These are phyloP conservation scores for Lathyrus aphaca DNA, from an alignment of 306 rosid genomes.

Conservation along the genomic window DNA sequence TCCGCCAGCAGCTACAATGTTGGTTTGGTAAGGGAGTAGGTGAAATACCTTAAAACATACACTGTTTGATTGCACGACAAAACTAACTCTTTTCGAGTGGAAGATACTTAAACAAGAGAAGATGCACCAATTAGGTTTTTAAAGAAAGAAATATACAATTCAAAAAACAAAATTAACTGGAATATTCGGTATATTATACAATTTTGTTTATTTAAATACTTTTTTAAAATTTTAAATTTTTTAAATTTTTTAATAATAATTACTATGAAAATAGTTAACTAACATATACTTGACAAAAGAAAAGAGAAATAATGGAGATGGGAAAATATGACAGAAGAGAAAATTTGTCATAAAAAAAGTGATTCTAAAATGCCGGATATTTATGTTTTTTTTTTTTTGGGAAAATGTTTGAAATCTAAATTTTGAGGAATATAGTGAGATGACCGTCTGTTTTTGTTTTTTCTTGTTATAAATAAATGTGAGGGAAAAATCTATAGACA, in stretches of 20 bases:
- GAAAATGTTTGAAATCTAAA: not conserved
- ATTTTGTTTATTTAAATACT: no score
- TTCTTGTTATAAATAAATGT: not conserved
- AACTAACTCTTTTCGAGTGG: not conserved
- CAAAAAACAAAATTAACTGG: no score
- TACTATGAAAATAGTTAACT: no score
- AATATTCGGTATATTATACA: no score
- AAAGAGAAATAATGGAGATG: no score
- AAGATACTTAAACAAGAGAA: not conserved
- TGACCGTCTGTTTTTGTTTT: not conserved
- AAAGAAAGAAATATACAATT: not conserved
- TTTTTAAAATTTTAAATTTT: no score
- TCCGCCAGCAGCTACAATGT: conserved; percentile 39
- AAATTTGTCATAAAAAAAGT: no score
- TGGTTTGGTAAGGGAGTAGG: conserved; percentile 36
- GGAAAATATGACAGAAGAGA: no score
- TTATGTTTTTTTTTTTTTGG: not conserved
- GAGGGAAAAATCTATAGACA: not conserved
- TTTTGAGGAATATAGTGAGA: not conserved
- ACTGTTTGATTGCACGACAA: conserved; percentile 13
- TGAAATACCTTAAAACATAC: not conserved
- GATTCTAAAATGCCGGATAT: no score
- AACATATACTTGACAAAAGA: no score
- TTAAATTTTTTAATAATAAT: no score
- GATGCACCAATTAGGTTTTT: no score